Evolutionary conservation across 805 yeast genomes (phyloP), one percentile per base, ranked within the genome.

Genomic region (Komagataella pseudopastoris): DNA sequence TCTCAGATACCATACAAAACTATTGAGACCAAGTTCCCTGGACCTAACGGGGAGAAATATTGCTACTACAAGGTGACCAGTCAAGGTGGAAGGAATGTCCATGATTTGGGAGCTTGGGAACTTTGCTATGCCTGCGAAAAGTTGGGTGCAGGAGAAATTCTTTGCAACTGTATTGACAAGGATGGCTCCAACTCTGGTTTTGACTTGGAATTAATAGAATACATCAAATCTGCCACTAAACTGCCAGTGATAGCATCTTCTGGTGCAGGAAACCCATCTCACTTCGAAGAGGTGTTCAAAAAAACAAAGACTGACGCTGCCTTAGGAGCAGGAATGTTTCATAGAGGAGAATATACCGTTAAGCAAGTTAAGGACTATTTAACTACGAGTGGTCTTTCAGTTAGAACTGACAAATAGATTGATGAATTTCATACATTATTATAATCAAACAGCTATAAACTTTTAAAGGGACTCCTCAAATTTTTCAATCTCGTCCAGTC

Each of bases 321-420:
- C 16, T 74, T 93, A 45, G 99, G 99, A 44, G 99, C 99, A 3
- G 99, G 99, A 47, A 85, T 93, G 83, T 93, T 93, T 74, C 99
- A 93, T 71, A 76, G 99, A 63, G 90, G 87, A 20, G 98, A 91
- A 60, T 93, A 85, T 67, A 81, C 88, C 10, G 97, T 93, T 16
- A 75, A 77, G 49, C 82, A 89, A 49, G 96, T 93, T 47, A 93
- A 93, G 67, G 64, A 75, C 24, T 81, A 76, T 57, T 74, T 91
- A 63, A 67, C 72, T 48, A 67, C 71, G 1, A 64, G 75, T 14
- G 87, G 85, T 0, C 74, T 88, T 62, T 78, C 78, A 54, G 96
- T 88, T n/a, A 78, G 96, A 65, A 71, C 83, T 55, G 90, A 84
- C 55, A 55, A 61, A 44, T 52, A 51, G 43, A 43, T n/a, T 5